Evolutionary conservation across 805 yeast species (phyloP).

Genomic region (Diddensiella transvaalensis): DNA sequence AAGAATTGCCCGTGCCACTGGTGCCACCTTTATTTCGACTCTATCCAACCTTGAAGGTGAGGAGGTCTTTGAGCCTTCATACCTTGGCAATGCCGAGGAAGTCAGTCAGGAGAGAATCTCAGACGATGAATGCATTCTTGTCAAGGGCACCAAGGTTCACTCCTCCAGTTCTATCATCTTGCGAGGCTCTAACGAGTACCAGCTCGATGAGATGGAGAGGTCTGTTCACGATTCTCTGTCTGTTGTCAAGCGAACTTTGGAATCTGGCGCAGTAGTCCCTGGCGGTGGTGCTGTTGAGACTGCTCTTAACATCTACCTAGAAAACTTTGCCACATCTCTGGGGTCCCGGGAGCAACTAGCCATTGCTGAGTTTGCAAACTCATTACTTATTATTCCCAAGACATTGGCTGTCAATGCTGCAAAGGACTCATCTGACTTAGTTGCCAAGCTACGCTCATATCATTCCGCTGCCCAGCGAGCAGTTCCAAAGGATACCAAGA

Average conservation of each 20-base stretch:
- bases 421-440: slow-evolving; percentile 90
- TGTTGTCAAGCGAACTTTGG: slow-evolving; percentile 93
- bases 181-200: slow-evolving; percentile 92
- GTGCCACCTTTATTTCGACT: slow-evolving; percentile 83
- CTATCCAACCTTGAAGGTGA: slow-evolving; percentile 95
- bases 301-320: slow-evolving; percentile 89
- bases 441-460: slow-evolving; percentile 92
- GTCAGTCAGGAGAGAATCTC: slow-evolving; percentile 87
- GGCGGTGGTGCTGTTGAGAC: slow-evolving; percentile 99
- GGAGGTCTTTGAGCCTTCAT: slow-evolving; percentile 80
- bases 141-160: slow-evolving; percentile 86
- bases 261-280: slow-evolving; percentile 91
- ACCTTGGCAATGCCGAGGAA: slow-evolving; percentile 85
- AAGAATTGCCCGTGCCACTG: slow-evolving; percentile 96
- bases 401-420: slow-evolving; percentile 97
- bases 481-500: slow-evolving; percentile 73
- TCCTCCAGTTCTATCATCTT: slow-evolving; percentile 87
- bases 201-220: slow-evolving; percentile 98
- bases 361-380: slow-evolving; percentile 93
- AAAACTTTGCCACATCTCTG: slow-evolving; percentile 95
- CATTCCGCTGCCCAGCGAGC: slow-evolving; percentile 94
- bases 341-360: slow-evolving; percentile 98
- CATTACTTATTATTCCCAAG: slow-evolving; percentile 89
- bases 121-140: slow-evolving; percentile 94
- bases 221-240: slow-evolving; percentile 90